Conservation (phyloP, 257 asterid species). For the Ehretia macrophylla region DNA sequence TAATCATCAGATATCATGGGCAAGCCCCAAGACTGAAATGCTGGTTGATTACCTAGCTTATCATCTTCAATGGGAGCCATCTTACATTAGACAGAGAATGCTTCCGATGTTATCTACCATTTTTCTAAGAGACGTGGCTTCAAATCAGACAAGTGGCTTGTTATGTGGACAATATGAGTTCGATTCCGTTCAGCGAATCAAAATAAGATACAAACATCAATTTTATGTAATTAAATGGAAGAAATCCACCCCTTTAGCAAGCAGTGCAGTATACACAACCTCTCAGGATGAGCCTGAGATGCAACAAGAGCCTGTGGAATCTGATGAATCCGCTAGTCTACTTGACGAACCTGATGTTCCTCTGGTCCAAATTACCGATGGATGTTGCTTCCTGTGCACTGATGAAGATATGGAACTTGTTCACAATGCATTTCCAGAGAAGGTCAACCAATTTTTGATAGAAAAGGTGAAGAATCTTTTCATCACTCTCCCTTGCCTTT, state of each 20-base stretch:
- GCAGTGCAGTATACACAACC: constrained; percentile 20
- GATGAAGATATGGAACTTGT: constrained; percentile 91
- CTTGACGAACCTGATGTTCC: constrained; percentile 57
- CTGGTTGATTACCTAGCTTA: constrained; percentile 66
- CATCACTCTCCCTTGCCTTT: constrained; percentile 4
- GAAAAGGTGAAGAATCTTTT: constrained; percentile 51
- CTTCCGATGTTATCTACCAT: constrained; percentile 79
- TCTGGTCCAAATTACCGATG: constrained; percentile 38
- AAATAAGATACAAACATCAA: constrained; percentile 64
- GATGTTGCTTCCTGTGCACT: constrained; percentile 55
- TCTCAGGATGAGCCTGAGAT: constrained; percentile 36
- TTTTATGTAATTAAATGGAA: constrained; percentile 73
- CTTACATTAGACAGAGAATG: constrained; percentile 70
- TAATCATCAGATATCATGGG: constrained; percentile 47
- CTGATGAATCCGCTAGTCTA: constrained; percentile 45
- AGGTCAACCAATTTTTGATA: constrained; percentile 44
- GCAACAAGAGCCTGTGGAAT: constrained; percentile 29
- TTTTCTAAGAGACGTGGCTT: constrained; percentile 60
- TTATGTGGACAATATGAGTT: constrained; percentile 69
- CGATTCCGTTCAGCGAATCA: constrained; percentile 70
- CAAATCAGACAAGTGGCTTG: constrained; percentile 38
- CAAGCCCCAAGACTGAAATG: constrained; percentile 56
- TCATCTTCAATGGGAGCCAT: constrained; percentile 87
- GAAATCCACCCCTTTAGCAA: constrained; percentile 34
- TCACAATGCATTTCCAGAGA: constrained; percentile 63